These are phyloP conservation scores for Bryum argenteum DNA, from an alignment of 225 moss, liverwort and hornwort species.

Conservation along the genomic window DNA sequence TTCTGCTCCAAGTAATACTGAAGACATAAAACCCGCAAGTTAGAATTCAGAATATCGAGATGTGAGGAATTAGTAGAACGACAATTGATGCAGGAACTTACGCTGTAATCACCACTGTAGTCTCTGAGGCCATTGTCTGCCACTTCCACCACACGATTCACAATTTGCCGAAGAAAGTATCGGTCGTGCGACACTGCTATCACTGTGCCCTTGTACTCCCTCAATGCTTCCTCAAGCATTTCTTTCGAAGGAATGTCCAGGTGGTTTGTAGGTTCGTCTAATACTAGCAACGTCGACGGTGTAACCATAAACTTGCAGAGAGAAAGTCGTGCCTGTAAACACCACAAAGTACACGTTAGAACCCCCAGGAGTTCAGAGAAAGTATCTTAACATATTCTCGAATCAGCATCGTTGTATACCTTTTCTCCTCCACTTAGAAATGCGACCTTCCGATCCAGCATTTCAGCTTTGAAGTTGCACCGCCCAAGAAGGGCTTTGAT, in stretches of 20 bases:
- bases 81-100: constrained; percentile 16
- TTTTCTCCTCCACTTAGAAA: constrained; percentile 96
- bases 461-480: constrained; percentile 96
- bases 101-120: constrained; percentile 82
- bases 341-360: constrained; percentile 10
- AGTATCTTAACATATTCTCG: neutral
- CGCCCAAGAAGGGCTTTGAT: constrained; percentile 95
- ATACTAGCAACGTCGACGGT: constrained; percentile 75
- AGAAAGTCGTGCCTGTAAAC: constrained; percentile 69
- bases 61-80: neutral
- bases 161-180: constrained; percentile 88
- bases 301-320: constrained; percentile 97
- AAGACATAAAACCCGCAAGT: neutral
- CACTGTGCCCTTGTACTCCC: constrained; percentile 79
- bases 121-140: constrained; percentile 54
- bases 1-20: constrained; percentile 88
- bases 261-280: constrained; percentile 92
- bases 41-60: neutral
- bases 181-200: constrained; percentile 88
- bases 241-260: constrained; percentile 91
- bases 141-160: constrained; percentile 86
- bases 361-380: neutral
- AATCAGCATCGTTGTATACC: constrained; percentile 32
- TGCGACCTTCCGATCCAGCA: constrained; percentile 88
- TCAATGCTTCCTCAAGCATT: constrained; percentile 90